Conservation (phyloP, 805 yeast species). For the Yueomyces sp. region DNA sequence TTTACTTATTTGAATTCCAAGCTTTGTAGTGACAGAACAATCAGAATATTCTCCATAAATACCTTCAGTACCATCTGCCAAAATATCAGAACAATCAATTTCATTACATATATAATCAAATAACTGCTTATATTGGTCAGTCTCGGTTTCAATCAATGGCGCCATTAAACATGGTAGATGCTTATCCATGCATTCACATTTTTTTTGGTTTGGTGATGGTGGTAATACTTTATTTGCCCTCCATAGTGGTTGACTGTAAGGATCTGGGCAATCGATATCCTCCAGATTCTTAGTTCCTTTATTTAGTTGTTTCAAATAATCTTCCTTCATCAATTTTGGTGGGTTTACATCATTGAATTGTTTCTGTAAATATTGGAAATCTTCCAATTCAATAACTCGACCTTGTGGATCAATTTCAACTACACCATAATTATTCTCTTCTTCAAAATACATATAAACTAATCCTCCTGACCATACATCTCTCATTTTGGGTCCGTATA, state of each 20-base stretch:
- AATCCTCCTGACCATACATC: constrained; percentile 79
- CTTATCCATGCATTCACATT: constrained; percentile 49
- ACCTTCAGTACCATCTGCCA: constrained; percentile 45
- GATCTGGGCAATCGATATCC: constrained; percentile 8
- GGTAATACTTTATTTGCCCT: constrained; percentile 48
- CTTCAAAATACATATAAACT: constrained; percentile 74
- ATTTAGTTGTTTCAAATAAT: constrained; percentile 16
- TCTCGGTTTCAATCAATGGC: constrained; percentile 28
- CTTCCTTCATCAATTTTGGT: constrained; percentile 20
- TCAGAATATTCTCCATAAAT: constrained; percentile 54
- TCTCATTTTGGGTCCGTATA: constrained; percentile 57
- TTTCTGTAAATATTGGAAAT: constrained; percentile 42
- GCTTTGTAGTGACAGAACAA: constrained; percentile 50
- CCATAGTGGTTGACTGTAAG: constrained; percentile 31
- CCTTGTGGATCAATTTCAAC: constrained; percentile 35
- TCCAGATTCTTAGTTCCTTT: constrained; percentile 28
- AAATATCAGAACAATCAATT: constrained; percentile 46
- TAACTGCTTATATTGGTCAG: constrained; percentile 36
- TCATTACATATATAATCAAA: constrained; percentile 46
- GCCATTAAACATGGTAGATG: constrained; percentile 44
- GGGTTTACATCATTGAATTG: constrained; percentile 40
- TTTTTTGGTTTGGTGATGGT: constrained; percentile 48
- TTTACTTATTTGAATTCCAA: constrained; percentile 47
- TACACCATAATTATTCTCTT: constrained; percentile 61
- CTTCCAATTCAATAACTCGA: constrained; percentile 40